A percentile compares a stretch with the other conserved stretches of the same genome.
phyloP scores from a whole-genome alignment of 768 basidiomycete species.

The Tephrocybe sp. region DNA sequence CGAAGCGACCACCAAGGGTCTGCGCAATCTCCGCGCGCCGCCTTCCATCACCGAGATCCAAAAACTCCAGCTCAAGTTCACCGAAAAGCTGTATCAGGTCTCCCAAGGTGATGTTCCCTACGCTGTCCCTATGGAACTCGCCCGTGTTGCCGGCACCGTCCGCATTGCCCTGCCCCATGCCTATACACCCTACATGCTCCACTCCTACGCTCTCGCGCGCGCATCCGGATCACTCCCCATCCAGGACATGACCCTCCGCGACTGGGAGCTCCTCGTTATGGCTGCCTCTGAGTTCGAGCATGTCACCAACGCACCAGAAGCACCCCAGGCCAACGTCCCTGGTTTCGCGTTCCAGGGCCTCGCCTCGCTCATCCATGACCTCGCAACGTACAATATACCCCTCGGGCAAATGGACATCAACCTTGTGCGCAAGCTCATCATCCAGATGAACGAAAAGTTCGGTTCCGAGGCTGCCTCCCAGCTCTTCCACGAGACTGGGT shows the following conservation, averaged over 20 bases:
- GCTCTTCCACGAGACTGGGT: constrained; percentile 31
- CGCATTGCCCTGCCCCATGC: constrained; percentile 31
- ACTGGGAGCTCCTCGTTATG: constrained; percentile 49
- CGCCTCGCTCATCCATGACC: constrained; percentile 40
- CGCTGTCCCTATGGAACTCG: constrained; percentile 29
- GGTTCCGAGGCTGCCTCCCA: constrained; percentile 24
- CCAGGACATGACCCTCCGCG: constrained; percentile 32
- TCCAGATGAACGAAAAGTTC: constrained; percentile 22
- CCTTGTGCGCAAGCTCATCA: constrained; percentile 25
- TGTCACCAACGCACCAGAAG: constrained; percentile 25
- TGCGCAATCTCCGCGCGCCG: background rate
- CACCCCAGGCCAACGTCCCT: constrained; percentile 16
- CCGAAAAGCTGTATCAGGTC: constrained; percentile 22
- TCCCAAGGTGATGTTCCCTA: constrained; percentile 23
- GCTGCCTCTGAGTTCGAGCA: constrained; percentile 37
- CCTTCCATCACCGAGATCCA: constrained; percentile 17
- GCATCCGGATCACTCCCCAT: constrained; percentile 22
- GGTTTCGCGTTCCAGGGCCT: constrained; percentile 38
- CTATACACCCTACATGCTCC: constrained; percentile 40
- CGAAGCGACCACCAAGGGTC: background rate
- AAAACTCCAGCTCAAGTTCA: constrained; percentile 19
- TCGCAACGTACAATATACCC: constrained; percentile 31
- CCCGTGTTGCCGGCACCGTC: constrained; percentile 31
- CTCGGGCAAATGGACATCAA: constrained; percentile 27
- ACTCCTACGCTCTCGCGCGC: constrained; percentile 43